Evolutionary conservation across 352 stramenopile genomes (phyloP), one percentile per base, ranked within the genome.

Genomic region (Phytophthora colocasiae): DNA sequence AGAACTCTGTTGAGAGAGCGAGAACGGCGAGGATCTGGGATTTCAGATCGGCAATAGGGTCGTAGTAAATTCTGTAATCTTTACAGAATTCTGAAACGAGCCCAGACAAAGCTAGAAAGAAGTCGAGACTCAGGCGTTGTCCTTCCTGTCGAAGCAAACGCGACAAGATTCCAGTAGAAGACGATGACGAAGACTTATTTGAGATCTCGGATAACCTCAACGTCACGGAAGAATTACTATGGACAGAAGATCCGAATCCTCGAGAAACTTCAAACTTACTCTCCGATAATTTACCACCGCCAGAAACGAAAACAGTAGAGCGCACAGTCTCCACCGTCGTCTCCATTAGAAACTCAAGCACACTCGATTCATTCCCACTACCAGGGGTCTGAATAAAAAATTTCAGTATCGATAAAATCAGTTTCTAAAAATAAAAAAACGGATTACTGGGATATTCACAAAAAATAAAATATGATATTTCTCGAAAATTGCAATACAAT

Each of bases 71-170:
- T 6, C 6, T 38, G 31, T 53, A 66, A 27, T 63, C 53, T 39
- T 67, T 71, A 45, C 56, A 71, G 50, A 71, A 67, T 32, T 71
- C 57, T 10, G n/a, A 49, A 22, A 67, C 50, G 32, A 71, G 57
- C 4, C 22, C 27, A 5, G 43, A 48, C 32, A 67, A 49, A 12
- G 17, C 57, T 27, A 48, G 14, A 24, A 66, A 66, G 5, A 71
- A 36, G 29, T 58, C 24, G 10, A 24, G 11, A 8, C 31, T 52
- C n/a, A 71, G 7, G 3, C 7, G 6, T n/a, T 44, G 34, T 2
- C 6, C 29, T 19, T 57, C 63, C 40, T 67, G 57, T 17, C 49
- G 34, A 3, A 71, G 15, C 14, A 71, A 44, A 32, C 27, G 50
- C 11, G 63, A 8, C 7, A 71, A 19, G 46, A 71, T 12, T 4